Base-by-base conservation (phyloP, 768 basidiomycete species). In the Leccinellum luteum region DNA sequence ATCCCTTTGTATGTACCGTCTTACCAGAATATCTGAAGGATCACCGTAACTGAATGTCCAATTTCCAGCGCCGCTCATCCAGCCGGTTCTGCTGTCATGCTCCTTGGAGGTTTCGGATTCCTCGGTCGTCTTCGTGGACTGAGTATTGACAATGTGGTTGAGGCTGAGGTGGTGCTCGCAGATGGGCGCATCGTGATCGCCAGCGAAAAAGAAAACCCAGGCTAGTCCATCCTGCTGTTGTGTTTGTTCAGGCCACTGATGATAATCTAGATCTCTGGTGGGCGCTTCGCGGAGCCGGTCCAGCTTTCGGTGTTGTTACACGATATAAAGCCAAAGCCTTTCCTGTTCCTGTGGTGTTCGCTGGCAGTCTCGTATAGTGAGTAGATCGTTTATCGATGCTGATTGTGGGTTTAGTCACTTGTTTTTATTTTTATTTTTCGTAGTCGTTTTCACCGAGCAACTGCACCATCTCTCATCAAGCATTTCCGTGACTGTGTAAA, bases 401-500 rank as follows among this genome's bases (percentile, higher is more conserved):
- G 1, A 19, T 31, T 44, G 30, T 64, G 34, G 63, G 62, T 32
- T 31, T 19, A 41, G n/a, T 12, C n/a, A 58, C 6, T 51, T 5
- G 21, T 28, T 34, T 55, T 25, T 17, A 56, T 61, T n/a, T n/a
- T n/a, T n/a, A n/a, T n/a, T n/a, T n/a, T n/a, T 51, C 60, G 7
- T 65, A 95, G 93, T 72, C 89, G 91, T 35, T 97, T 96, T 76
- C 86, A 92, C 70, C 83, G 80, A 49, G 82, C 85, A n/a, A 95
- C 92, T 0, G 88, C 94, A 0, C 86, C 92, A 4, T 92, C 90
- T 5, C 82, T 96, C 47, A 85, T 97, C 68, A 88, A 86, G 61
- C 94, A 96, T 73, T 92, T 94, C 76, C 85, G 94, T 25, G 94
- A 97, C 71, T 94, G 92, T 66, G 82, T 95, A 76, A 95, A 95